Conservation (phyloP, 2,329 filamentous ascomycete genomes). For the Pyricularia grisea region DNA sequence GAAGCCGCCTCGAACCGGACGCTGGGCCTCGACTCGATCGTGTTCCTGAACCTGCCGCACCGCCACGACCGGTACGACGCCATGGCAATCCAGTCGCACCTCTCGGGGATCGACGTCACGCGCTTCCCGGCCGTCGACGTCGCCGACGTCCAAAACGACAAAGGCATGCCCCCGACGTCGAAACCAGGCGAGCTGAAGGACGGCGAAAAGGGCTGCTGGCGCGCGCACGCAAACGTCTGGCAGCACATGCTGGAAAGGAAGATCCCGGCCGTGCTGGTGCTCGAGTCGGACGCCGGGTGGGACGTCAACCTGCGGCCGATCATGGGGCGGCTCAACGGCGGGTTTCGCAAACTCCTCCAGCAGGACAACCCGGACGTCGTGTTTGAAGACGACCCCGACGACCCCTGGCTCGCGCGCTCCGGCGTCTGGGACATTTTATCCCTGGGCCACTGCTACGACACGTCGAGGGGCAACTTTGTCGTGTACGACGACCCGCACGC, state of each 20-base stretch:
- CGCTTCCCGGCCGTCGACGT: constrained; percentile 13
- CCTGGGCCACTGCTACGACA: constrained; percentile 16
- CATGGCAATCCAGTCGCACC: constrained; percentile 15
- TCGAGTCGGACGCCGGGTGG: constrained; percentile 20
- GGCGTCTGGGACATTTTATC: constrained; percentile 15
- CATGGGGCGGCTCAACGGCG: constrained; percentile 14
- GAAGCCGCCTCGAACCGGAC: constrained; percentile 13
- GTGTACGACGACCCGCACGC: constrained; percentile 12
- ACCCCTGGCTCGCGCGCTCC: constrained; percentile 13
- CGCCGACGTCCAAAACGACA: constrained; percentile 12
- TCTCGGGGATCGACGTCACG: constrained; percentile 16
- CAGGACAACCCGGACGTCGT: constrained; percentile 9
- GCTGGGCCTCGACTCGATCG: constrained; percentile 15
- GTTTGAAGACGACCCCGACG: constrained; percentile 6
- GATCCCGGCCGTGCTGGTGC: constrained; percentile 14
- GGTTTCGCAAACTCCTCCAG: constrained; percentile 12
- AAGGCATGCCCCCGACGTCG: constrained; percentile 16
- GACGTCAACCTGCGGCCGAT: constrained; percentile 16
- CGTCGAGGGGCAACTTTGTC: constrained; percentile 6
- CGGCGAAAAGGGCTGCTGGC: constrained; percentile 16
- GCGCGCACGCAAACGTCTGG: constrained; percentile 21
- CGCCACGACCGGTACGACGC: constrained; percentile 18
- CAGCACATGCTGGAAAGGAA: constrained; percentile 14
- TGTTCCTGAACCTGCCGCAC: constrained; percentile 16
- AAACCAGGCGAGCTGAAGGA: constrained; percentile 9